Conservation (phyloP, 2,329 filamentous ascomycete genomes). For the Cytospora piceae region DNA sequence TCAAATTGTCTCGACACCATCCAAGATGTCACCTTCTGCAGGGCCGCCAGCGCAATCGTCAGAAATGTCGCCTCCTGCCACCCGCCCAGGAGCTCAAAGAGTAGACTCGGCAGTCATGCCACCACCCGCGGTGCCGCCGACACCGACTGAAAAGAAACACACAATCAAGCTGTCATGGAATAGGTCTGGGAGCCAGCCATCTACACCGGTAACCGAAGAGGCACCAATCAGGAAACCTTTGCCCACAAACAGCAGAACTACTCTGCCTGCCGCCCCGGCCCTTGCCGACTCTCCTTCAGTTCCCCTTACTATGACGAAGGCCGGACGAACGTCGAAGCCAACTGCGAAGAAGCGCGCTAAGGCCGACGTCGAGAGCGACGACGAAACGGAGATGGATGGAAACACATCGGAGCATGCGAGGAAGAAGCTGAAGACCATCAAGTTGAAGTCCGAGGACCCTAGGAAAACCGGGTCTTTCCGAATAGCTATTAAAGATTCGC, state of each 20-base stretch:
- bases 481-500: constrained; percentile 44
- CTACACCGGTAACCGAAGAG: constrained; percentile 35
- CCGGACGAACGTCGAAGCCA: constrained; percentile 62
- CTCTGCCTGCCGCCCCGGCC: constrained; percentile 39
- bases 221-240: constrained; percentile 26
- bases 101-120: constrained; percentile 24
- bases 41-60: constrained; percentile 2
- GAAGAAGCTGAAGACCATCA: constrained; percentile 44
- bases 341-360: constrained; percentile 66
- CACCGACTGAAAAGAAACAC: constrained; percentile 30
- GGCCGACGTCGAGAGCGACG: constrained; percentile 57
- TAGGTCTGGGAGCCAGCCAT: constrained; percentile 33
- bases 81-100: background rate
- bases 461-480: constrained; percentile 16
- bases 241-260: constrained; percentile 34
- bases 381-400: constrained; percentile 42
- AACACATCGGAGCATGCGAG: constrained; percentile 41
- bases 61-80: constrained; percentile 10
- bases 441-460: constrained; percentile 13
- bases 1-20: constrained; percentile 24
- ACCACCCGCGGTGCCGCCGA: constrained; percentile 28
- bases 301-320: constrained; percentile 56
- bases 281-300: constrained; percentile 34
- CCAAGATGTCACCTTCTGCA: constrained; percentile 23
- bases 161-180: constrained; percentile 36